Base-by-base conservation (phyloP, 2,329 filamentous ascomycete species). In the Colletotrichum filicis region DNA sequence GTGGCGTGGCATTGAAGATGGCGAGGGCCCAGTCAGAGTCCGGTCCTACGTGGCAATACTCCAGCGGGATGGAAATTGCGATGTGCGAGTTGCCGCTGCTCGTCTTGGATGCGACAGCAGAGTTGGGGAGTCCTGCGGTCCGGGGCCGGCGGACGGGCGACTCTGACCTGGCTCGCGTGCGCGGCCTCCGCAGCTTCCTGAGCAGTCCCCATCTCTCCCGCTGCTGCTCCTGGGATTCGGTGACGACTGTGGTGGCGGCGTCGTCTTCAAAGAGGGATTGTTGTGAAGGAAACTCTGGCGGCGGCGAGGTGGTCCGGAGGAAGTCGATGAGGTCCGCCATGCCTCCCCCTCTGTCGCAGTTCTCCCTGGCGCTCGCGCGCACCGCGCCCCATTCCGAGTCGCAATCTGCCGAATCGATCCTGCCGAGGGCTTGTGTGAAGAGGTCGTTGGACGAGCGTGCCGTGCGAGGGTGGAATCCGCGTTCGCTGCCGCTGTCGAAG, bases 21-120 rank as follows among this genome's bases (percentile, higher is more conserved):
- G 74, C 68, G 37, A 74, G 72, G 19, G 63, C 76, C 74, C 49
- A 74, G 66, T 14, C 77, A 32, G 67, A 71, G 56, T 74, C 74
- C 6, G 77, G 75, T 3, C 82, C 83, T 56, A 87, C 80, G 26
- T 87, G 84, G 5, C 84, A 85, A 70, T 88, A 81, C 74, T 89
- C 85, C 14, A 87, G 72, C 1, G 90, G 89, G 57, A 91, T 90
- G 0, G 89, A 90, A 64, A 91, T 91, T 71, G 89, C 88, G 74
- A 92, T 91, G 76, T 91, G 87, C 5, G 87, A 84, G 76, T 89
- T 83, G 1, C 89, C 89, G 3, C 82, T 85, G 7, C 79, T 87
- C 0, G 89, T 91, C 46, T 81, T 87, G 8, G 88, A 87, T 4
- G 87, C 86, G 16, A 91, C 83, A 14, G 89, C 88, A 28, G 86